Evolutionary conservation across 1,139 yeast genomes (phyloP).

Genomic region (Blastobotrys elegans): DNA sequence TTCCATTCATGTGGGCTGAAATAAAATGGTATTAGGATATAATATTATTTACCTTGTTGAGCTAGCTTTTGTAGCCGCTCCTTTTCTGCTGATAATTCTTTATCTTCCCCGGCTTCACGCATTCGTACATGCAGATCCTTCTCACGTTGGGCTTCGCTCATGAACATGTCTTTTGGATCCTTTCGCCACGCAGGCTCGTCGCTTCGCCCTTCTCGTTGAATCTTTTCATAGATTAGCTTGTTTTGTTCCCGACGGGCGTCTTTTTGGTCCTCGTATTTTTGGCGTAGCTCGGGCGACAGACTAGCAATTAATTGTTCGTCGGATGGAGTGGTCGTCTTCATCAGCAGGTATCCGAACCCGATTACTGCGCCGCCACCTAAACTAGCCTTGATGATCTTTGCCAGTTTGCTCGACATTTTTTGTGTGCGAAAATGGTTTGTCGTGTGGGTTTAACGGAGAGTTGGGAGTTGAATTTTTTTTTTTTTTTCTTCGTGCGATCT

Average conservation of each 20-base stretch:
- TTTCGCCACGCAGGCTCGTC: constrained; percentile 31
- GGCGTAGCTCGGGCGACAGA: constrained; percentile 78
- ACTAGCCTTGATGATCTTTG: constrained; percentile 24
- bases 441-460: no score
- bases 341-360: constrained; percentile 62
- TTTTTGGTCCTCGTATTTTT: constrained; percentile 65
- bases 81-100: constrained; percentile 23
- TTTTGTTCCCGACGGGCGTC: constrained; percentile 54
- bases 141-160: constrained; percentile 22
- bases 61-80: constrained; percentile 29
- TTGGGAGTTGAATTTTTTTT: neutral
- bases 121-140: constrained; percentile 13
- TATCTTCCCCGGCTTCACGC: constrained; percentile 6
- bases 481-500: no score
- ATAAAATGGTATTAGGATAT: constrained; percentile 21
- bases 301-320: constrained; percentile 71
- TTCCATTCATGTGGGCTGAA: constrained; percentile 28
- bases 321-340: constrained; percentile 71
- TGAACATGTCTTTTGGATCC: constrained; percentile 27
- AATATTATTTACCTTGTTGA: constrained; percentile 25
- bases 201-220: constrained; percentile 17
- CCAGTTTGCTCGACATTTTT: constrained; percentile 4
- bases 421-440: neutral
- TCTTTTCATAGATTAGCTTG: constrained; percentile 43
- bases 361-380: constrained; percentile 56